A percentile compares a stretch with the other conserved stretches of the same genome.
Evolutionary conservation across 305 asterid species (phyloP).

Genomic region (Nicotiana rustica): DNA sequence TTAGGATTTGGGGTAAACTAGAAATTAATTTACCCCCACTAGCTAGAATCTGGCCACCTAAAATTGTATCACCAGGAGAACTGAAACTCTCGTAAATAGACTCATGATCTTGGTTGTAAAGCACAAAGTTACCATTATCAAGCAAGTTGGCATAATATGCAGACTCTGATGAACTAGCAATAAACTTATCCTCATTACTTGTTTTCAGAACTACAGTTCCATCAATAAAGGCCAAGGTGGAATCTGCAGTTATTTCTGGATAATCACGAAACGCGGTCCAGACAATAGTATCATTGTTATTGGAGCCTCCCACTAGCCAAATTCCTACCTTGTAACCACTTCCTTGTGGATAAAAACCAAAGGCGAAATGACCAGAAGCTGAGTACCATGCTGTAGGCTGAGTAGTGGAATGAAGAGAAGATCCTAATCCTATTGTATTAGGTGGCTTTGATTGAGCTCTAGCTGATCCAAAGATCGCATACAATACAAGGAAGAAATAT

Average conservation of each 20-base stretch:
- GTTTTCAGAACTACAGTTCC: slow-evolving; percentile 26
- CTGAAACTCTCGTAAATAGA: slow-evolving; percentile 50
- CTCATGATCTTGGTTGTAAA: slow-evolving; percentile 4
- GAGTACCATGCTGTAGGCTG: slow-evolving; percentile 31
- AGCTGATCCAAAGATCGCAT: not conserved
- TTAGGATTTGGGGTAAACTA: not conserved
- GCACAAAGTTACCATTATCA: slow-evolving; percentile 37
- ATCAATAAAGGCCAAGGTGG: slow-evolving; percentile 32
- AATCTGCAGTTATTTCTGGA: slow-evolving; percentile 22
- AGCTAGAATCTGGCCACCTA: slow-evolving; percentile 51
- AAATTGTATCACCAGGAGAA: slow-evolving; percentile 53
- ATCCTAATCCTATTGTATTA: slow-evolving; percentile 23
- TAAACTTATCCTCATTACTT: not conserved
- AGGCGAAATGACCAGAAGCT: slow-evolving; percentile 33
- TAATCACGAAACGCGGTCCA: slow-evolving; percentile 35
- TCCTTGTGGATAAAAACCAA: slow-evolving; percentile 34
- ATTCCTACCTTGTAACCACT: slow-evolving; percentile 38
- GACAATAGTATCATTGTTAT: slow-evolving; percentile 29
- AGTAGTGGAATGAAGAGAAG: slow-evolving; percentile 29
- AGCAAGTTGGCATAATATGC: slow-evolving; percentile 32
- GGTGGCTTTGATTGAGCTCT: slow-evolving; percentile 30
- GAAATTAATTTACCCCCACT: slow-evolving; percentile 44
- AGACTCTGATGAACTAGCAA: slow-evolving; percentile 10
- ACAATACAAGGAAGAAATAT: slow-evolving; percentile 14
- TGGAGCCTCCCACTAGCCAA: slow-evolving; percentile 32